A percentile compares a stretch with the other conserved stretches of the same genome.
These are phyloP conservation scores for Penicillium egyptiacum DNA, from an alignment of 495 filamentous ascomycete genomes.

Conservation along the genomic window DNA sequence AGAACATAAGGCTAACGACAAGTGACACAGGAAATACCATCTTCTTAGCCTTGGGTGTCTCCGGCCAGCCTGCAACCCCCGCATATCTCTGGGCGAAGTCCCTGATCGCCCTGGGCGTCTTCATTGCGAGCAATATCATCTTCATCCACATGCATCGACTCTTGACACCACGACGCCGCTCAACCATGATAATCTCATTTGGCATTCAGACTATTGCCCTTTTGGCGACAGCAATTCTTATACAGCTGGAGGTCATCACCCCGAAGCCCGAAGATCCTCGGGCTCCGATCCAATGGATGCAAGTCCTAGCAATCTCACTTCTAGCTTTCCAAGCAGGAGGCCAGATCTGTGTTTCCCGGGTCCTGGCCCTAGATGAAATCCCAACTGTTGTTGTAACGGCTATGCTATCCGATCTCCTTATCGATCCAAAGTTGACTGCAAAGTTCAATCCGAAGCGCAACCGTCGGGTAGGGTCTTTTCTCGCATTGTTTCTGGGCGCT, in stretches of 20 bases:
- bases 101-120: constrained; percentile 36
- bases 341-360: constrained; percentile 61
- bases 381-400: constrained; percentile 70
- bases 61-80: constrained; percentile 38
- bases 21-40: constrained; percentile 37
- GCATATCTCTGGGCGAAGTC: constrained; percentile 46
- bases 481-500: constrained; percentile 39
- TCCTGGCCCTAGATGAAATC: constrained; percentile 64
- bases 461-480: constrained; percentile 33
- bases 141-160: constrained; percentile 36
- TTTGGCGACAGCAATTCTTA: constrained; percentile 52
- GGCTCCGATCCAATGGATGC: constrained; percentile 38
- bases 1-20: neutral
- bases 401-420: constrained; percentile 60
- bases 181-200: constrained; percentile 56
- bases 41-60: constrained; percentile 41
- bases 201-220: constrained; percentile 54
- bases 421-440: constrained; percentile 32
- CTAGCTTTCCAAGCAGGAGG: constrained; percentile 69
- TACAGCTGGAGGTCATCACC: constrained; percentile 43
- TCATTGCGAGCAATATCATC: constrained; percentile 36
- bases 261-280: constrained; percentile 37
- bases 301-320: constrained; percentile 51
- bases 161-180: constrained; percentile 41
- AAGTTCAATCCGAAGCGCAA: constrained; percentile 34